Evolutionary conservation across 441 rosid genomes (phyloP).

Genomic region (Populus hybrid): DNA sequence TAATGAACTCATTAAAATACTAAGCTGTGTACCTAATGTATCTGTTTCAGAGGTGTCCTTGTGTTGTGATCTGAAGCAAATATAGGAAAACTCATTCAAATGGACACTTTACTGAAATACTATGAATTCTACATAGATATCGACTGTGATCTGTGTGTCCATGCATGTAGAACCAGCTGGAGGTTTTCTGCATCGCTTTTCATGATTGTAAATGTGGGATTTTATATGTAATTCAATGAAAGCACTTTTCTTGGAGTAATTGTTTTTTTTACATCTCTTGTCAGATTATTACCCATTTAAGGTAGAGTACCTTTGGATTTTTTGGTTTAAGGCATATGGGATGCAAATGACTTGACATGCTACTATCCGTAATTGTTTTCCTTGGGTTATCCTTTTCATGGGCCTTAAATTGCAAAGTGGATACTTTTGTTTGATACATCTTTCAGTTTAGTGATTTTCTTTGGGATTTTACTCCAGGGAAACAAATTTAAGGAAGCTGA

Average conservation of each 20-base stretch:
- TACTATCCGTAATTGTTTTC: neutral
- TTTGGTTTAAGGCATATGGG: neutral
- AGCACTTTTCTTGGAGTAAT: neutral
- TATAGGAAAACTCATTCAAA: neutral
- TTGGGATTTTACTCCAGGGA: slow-evolving; percentile 38
- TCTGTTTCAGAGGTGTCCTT: neutral
- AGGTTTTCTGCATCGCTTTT: neutral
- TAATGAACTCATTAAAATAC: neutral
- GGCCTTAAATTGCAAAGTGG: neutral
- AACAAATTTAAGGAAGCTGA: slow-evolving; percentile 85
- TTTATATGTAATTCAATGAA: neutral
- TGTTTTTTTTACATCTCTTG: neutral
- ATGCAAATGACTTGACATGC: neutral
- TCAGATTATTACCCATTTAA: neutral
- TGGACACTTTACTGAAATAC: neutral
- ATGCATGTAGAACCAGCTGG: no score
- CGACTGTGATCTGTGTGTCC: no score
- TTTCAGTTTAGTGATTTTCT: slow-evolving; percentile 1
- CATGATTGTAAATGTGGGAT: neutral
- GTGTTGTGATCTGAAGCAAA: neutral
- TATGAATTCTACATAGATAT: neutral
- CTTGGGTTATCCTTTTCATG: neutral
- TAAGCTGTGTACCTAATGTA: neutral
- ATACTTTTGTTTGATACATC: neutral
- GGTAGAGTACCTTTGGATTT: neutral